Evolutionary conservation across 2,329 filamentous ascomycete genomes (phyloP).

Genomic region (Diplocarpon rosae): DNA sequence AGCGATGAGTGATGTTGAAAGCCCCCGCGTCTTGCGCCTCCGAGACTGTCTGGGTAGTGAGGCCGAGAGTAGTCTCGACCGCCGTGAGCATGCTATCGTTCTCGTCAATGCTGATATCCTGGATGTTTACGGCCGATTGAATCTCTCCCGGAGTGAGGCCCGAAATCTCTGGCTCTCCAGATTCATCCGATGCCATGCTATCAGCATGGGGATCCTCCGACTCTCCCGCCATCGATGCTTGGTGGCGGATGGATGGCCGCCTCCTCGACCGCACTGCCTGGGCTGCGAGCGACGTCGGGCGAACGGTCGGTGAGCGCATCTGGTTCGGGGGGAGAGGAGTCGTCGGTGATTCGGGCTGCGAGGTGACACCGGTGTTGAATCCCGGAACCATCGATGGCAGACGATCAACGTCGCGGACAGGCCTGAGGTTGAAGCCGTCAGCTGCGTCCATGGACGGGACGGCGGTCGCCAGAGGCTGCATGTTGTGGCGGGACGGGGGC

Average conservation of each 20-base stretch:
- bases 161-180: constrained; percentile 62
- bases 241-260: constrained; percentile 79
- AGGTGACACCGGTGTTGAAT: constrained; percentile 57
- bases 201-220: constrained; percentile 79
- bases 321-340: constrained; percentile 66
- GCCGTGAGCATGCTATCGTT: constrained; percentile 66
- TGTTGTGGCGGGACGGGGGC: constrained; percentile 39
- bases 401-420: constrained; percentile 71
- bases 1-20: constrained; percentile 87
- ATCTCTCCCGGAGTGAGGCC: constrained; percentile 67
- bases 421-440: constrained; percentile 64
- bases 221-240: constrained; percentile 76
- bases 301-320: constrained; percentile 44
- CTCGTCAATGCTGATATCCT: constrained; percentile 68
- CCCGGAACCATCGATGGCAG: constrained; percentile 71
- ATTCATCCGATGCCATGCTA: constrained; percentile 68
- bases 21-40: constrained; percentile 78
- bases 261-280: constrained; percentile 48
- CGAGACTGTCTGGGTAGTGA: constrained; percentile 68
- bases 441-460: constrained; percentile 56
- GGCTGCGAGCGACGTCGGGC: constrained; percentile 40
- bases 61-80: constrained; percentile 57
- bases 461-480: constrained; percentile 58
- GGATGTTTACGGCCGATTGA: constrained; percentile 71
- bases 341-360: constrained; percentile 87